Base-by-base conservation (phyloP, 2,329 filamentous ascomycete genomes). In the Aspergillus arachidicola region DNA sequence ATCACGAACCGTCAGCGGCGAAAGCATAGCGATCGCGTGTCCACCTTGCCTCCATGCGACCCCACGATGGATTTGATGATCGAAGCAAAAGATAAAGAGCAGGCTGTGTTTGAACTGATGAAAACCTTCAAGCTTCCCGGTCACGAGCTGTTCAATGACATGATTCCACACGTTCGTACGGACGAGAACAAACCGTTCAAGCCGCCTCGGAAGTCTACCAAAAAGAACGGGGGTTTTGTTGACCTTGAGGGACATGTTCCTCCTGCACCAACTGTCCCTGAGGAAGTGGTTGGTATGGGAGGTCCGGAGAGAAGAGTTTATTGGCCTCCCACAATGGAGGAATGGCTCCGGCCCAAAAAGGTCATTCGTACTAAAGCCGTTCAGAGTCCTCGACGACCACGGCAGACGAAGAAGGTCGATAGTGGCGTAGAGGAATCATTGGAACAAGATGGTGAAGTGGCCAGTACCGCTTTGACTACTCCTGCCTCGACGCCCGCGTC, bases 1-100 rank as follows among this genome's bases (percentile, higher is more conserved):
- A 86, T 96, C 46, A 96, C 93, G 0, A 86, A 85, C 0, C 85
- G 88, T 0, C 90, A 96, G 68, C 84, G 94, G 32, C 86, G 94
- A 63, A 97, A 96, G 77, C 94, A 98, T 73, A 93, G 89, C 41
- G 85, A 92, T 0, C 86, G 94, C 10, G 93, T 96, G 1, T 84
- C 85, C 67, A 91, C 89, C 0, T 78, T 98, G 0, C 94, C 94
- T 0, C 94, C 94, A 0, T 97, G 94, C 71, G 84, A 89, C 4
- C 81, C 87, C 1, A 89, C 91, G 36, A 95, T 96, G 90, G 94
- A 97, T 73, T 83, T 98, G n/a, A 98, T 98, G 94, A 97, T 98
- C 64, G 94, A 98, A 80, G 94, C 94, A 55, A 98, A 98, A 76
- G 94, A 97, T 74, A 98, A 98, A 78, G 94, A 98, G 75, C 94